phyloP scores from a whole-genome alignment of 2,329 filamentous ascomycete genomes.

The Sphaerulina vaccinii region DNA sequence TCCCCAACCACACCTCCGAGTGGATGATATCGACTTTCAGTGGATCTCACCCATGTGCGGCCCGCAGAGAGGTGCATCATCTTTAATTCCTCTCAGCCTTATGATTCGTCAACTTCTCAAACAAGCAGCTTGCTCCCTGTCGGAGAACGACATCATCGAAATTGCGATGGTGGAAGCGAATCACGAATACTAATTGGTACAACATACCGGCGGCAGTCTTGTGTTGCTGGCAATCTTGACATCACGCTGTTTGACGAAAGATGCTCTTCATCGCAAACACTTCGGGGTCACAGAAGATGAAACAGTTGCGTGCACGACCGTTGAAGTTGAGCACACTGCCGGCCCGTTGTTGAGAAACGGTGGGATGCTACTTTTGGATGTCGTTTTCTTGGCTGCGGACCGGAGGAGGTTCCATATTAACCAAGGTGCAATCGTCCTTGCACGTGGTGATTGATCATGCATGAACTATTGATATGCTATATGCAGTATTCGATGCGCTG shows the following conservation, averaged over 20 bases:
- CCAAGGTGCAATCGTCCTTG: slow-evolving; percentile 1
- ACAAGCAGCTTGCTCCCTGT: slow-evolving; percentile 5
- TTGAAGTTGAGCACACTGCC: neutral
- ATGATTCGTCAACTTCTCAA: slow-evolving; percentile 3
- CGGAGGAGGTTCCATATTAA: too few species aligned
- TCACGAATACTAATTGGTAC: too few species aligned
- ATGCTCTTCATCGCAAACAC: slow-evolving; percentile 12
- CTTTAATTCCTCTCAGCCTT: slow-evolving; percentile 1
- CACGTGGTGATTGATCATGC: slow-evolving; percentile 5
- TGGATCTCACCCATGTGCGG: slow-evolving; percentile 1
- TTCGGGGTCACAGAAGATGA: slow-evolving; percentile 1
- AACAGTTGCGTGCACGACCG: neutral
- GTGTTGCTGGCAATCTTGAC: neutral
- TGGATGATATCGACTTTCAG: neutral
- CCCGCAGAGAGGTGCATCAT: neutral
- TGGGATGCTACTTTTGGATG: neutral
- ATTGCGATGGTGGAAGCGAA: too few species aligned
- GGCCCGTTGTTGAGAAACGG: slow-evolving; percentile 9
- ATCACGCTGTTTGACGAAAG: neutral
- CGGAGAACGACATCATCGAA: too few species aligned
- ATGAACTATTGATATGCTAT: neutral
- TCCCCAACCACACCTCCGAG: slow-evolving; percentile 8
- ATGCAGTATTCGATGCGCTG: too few species aligned
- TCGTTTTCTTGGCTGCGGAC: neutral
- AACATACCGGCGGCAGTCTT: too few species aligned